Conservation (phyloP, 768 basidiomycete species). For the Leccinum broughii region DNA sequence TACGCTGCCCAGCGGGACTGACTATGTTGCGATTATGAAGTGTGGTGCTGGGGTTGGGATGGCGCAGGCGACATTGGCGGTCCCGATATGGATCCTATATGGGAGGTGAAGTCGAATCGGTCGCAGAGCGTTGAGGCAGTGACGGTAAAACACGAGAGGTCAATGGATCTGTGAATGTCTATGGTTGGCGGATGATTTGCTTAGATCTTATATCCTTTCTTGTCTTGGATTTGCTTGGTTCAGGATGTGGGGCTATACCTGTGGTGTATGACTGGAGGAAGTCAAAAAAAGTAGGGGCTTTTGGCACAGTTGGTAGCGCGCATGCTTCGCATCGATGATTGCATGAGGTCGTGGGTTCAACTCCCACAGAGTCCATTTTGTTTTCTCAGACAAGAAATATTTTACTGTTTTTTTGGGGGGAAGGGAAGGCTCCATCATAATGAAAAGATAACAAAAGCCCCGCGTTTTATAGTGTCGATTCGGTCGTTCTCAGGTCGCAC, state of each 20-base stretch:
- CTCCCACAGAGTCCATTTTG: slow-evolving; percentile 39
- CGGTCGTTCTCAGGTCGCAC: background rate
- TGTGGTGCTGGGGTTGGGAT: slow-evolving; percentile 99
- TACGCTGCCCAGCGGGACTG: background rate
- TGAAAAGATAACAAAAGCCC: background rate
- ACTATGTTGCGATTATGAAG: slow-evolving; percentile 41
- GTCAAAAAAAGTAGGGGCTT: slow-evolving; percentile 34
- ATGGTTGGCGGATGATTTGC: background rate
- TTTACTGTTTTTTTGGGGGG: background rate
- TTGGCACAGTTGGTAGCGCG: slow-evolving; percentile 64
- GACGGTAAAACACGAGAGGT: slow-evolving; percentile 66
- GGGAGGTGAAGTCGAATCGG: slow-evolving; percentile 81
- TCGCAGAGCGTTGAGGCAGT: slow-evolving; percentile 61
- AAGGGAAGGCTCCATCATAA: background rate
- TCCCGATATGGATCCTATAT: slow-evolving; percentile 96
- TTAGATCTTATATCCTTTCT: slow-evolving; percentile 14
- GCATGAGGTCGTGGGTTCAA: slow-evolving; percentile 62
- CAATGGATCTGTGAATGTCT: slow-evolving; percentile 25
- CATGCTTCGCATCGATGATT: slow-evolving; percentile 51
- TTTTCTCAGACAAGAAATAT: background rate
- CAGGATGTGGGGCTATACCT: background rate
- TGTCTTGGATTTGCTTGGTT: background rate
- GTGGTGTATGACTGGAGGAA: background rate
- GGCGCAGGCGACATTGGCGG: slow-evolving; percentile 97
- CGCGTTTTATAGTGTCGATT: background rate